These are phyloP conservation scores for Scutellaria minor DNA, from an alignment of 257 asterid genomes.

Conservation along the genomic window DNA sequence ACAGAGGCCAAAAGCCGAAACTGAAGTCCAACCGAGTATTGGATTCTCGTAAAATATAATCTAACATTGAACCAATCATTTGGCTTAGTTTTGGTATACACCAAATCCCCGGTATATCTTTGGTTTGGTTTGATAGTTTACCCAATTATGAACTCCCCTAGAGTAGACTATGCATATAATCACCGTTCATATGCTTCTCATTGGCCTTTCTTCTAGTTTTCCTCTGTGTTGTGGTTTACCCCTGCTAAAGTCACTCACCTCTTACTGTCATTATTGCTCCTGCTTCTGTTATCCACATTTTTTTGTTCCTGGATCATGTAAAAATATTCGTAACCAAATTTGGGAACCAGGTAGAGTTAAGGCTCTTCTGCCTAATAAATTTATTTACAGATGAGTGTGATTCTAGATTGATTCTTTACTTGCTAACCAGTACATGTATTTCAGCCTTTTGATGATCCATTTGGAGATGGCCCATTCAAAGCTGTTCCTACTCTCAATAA, in stretches of 20 bases:
- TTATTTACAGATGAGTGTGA: neutral
- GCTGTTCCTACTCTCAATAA: slow-evolving; percentile 61
- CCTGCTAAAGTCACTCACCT: neutral
- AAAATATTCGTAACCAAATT: neutral
- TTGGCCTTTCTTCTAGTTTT: neutral
- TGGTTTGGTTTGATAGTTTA: neutral
- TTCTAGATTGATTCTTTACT: slow-evolving; percentile 2
- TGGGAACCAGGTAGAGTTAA: neutral
- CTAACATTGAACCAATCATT: no score
- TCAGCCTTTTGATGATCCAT: slow-evolving; percentile 92
- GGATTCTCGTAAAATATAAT: no score
- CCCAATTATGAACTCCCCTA: neutral
- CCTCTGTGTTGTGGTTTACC: neutral
- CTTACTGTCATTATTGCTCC: neutral
- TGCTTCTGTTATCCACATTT: neutral
- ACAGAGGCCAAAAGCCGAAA: no score
- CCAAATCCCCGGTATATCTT: neutral
- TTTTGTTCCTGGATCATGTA: neutral
- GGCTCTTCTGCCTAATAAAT: slow-evolving; percentile 11
- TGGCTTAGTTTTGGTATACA: neutral
- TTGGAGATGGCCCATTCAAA: slow-evolving; percentile 93
- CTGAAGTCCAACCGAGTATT: no score
- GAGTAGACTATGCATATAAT: neutral
- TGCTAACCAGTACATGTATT: slow-evolving; percentile 11
- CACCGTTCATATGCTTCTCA: neutral